Percentiles rank a stretch among this genome's conserved stretches.
phyloP scores from a whole-genome alignment of 2,329 filamentous ascomycete species.

The Colletotrichum echinochloae region DNA sequence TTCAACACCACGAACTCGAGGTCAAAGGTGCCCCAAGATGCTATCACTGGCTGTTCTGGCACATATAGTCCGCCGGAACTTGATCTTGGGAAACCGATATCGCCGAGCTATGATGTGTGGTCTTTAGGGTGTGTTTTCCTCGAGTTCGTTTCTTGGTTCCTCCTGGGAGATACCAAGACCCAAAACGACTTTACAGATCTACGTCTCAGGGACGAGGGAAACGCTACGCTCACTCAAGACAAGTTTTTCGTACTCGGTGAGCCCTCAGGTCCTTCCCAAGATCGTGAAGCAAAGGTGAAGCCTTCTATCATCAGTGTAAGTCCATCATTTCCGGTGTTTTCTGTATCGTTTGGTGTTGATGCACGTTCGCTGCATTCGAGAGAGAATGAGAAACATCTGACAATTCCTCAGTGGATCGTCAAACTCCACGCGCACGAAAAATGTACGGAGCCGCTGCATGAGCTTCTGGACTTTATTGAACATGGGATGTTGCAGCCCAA shows the following conservation, averaged over 20 bases:
- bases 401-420: background rate
- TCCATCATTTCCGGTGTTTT: too few species aligned
- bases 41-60: background rate
- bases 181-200: background rate
- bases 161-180: background rate
- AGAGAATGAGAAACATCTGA: background rate
- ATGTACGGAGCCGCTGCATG: background rate
- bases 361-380: background rate
- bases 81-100: background rate
- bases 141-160: conserved; percentile 21
- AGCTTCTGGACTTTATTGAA: background rate
- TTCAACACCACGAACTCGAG: conserved; percentile 3
- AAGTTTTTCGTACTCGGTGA: background rate
- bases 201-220: background rate
- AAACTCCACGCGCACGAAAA: background rate
- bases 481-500: background rate
- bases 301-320: background rate
- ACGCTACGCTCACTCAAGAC: background rate
- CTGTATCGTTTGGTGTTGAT: too few species aligned
- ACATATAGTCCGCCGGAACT: conserved; percentile 3
- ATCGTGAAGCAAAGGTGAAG: background rate
- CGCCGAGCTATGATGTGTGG: conserved; percentile 18
- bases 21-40: background rate
- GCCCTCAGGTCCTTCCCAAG: background rate
- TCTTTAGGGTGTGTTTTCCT: conserved; percentile 12